Base-by-base conservation (phyloP, 1,284 basidiomycete species). In the Blastosporella zonata region DNA sequence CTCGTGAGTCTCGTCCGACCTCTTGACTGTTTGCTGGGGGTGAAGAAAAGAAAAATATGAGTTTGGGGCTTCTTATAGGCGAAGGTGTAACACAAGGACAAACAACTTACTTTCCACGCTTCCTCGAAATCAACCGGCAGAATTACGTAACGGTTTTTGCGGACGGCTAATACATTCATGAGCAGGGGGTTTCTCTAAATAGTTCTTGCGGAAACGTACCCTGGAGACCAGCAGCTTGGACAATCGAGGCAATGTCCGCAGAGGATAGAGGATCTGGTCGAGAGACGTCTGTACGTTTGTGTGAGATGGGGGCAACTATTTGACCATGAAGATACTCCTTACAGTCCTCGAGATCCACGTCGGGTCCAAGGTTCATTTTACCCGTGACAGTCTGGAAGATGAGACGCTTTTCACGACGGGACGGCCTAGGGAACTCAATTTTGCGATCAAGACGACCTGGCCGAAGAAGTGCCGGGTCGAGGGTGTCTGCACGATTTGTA, bases 341-440 rank as follows among this genome's bases (percentile, higher is more conserved):
- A 95, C 93, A 98, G 65, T 99, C 97, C 72, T 99, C 97, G 34
- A 99, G 72, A 68, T 99, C 97, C 9, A 99, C 97, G 65, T 99
- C 97, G 7, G 95, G 93, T 21, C 93, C 88, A 37, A 99, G 78
- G 67, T 97, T 98, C 97, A 99, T 99, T 74, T 97, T 98, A 62
- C 80, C 78, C 3, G 95, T 97, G 48, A 94, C 91, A 8, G 97
- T 98, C 68, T 99, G 97, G 87, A 98, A 99, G 60, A 99, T 96
- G 40, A 99, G 74, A 46, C 97, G 91, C 67, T 95, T 93, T 73
- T 99, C 97, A 60, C 97, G 82, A 52, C 97, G 77, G 22, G 92
- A 93, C 23, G 97, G 97, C 44, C 90, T 75, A 3, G 97, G 97
- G 76, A 99, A 99, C 69, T 99, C 97, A 59, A 99, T 99, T 77